Evolutionary conservation across 2,329 filamentous ascomycete species (phyloP), one percentile per base, ranked within the genome.

Genomic region (Xylaria sp.): DNA sequence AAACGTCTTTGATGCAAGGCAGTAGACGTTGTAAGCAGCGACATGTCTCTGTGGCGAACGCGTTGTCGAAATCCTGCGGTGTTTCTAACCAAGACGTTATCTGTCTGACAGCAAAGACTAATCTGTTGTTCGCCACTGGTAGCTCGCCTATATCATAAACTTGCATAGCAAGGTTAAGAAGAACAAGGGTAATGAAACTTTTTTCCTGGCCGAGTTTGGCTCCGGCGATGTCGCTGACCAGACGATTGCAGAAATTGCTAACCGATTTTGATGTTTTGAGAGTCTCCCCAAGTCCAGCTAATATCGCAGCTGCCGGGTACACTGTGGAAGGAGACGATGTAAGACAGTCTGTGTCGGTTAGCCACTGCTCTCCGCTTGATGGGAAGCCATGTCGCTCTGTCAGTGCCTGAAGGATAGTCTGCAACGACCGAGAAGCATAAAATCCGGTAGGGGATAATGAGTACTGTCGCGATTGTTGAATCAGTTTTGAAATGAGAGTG

Each of bases 51-150:
- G 82, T 73, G 63, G 79, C 74, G n/a, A 85, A 66, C 57, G 76
- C 75, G n/a, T 76, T 71, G 21, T 80, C 76, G 1, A 85, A 63
- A 1, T 77, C 75, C 15, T 82, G 77, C 0, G 79, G 73, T 0
- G 81, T 80, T 14, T 89, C 84, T 0, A 94, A 78, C 86, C 91
- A 94, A 8, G 87, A 84, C 0, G 91, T 84, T 7, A 97, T 83
- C 66, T 94, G 89, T 72, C 91, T 92, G 43, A 94, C 87, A 8
- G 94, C 88, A 77, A 97, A 95, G 0, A 97, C 87, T 2, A 95
- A 77, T 23, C 93, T 85, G 70, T 94, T 88, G 46, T 83, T 85
- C 1, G 85, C 83, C 1, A 88, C 82, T 0, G 87, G 87, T 7
- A 88, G 66, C 63, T 83, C 77, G 2, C 80, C 83, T 0, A 74